A percentile compares a stretch with the other conserved stretches of the same genome.
Evolutionary conservation across 257 asterid species (phyloP).

Genomic region (Orobanche coerulescens): DNA sequence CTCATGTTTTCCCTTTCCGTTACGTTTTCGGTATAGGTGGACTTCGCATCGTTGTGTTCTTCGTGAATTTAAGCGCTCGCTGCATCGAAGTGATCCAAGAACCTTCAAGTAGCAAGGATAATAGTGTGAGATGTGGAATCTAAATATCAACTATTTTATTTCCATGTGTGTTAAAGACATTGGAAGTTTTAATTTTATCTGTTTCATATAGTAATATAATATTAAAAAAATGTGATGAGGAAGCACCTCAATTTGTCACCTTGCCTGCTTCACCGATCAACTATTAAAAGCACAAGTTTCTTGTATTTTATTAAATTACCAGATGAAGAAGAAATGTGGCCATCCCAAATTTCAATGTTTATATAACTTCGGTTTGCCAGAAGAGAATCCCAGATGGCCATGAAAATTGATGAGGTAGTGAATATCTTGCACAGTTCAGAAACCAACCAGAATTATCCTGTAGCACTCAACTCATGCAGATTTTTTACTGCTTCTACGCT

Average conservation of each 20-base stretch:
- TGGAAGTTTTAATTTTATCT: too few species aligned
- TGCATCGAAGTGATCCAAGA: background rate
- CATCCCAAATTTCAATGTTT: background rate
- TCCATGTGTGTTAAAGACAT: background rate
- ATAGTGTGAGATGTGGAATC: background rate
- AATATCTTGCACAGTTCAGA: background rate
- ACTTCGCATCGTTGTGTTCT: too few species aligned
- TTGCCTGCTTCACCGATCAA: background rate
- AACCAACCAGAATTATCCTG: background rate
- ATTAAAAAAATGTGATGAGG: background rate
- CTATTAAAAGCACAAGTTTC: background rate
- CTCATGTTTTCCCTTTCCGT: too few species aligned
- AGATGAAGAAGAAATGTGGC: background rate
- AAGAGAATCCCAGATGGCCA: background rate
- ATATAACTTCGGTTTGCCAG: background rate
- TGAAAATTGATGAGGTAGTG: background rate
- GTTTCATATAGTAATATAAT: background rate
- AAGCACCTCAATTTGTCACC: background rate
- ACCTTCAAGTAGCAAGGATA: background rate
- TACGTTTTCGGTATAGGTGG: too few species aligned
- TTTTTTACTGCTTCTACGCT: background rate
- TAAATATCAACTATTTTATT: background rate
- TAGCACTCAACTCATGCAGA: background rate
- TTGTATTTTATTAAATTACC: background rate
- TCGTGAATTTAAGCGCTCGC: too few species aligned